Evolutionary conservation across 148 eudicot species (phyloP).

Genomic region (Dianthus caryophyllus): DNA sequence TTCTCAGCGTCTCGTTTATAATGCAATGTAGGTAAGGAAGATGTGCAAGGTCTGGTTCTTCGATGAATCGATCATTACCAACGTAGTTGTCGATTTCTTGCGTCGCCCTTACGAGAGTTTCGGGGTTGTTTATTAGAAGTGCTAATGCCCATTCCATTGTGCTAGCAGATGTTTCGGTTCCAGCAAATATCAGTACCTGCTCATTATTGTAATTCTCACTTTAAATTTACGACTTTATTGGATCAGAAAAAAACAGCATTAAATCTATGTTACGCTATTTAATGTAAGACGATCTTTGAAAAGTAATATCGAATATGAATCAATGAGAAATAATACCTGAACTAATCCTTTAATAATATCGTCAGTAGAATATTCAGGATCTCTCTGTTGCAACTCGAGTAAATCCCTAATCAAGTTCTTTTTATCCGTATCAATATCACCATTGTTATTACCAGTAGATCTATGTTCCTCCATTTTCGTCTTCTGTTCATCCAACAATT

Average conservation of each 20-base stretch:
- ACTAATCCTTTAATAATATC: not conserved
- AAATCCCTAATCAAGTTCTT: not conserved
- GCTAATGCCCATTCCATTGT: constrained; percentile 20
- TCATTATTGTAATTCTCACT: too few species aligned
- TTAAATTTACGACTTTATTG: too few species aligned
- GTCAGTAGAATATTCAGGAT: constrained; percentile 3
- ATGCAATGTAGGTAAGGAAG: constrained; percentile 21
- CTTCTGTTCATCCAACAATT: not conserved
- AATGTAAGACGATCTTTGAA: too few species aligned
- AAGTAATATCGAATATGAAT: not conserved
- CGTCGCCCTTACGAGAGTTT: not conserved
- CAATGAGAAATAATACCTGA: not conserved
- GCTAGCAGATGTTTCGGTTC: constrained; percentile 19
- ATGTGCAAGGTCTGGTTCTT: constrained; percentile 6
- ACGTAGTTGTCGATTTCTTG: constrained; percentile 9
- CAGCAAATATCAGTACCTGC: constrained; percentile 12
- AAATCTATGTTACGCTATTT: too few species aligned
- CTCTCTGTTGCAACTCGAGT: not conserved
- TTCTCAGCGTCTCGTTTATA: constrained; percentile 21
- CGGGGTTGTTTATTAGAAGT: constrained; percentile 1
- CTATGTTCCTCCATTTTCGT: not conserved
- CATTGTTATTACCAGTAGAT: not conserved
- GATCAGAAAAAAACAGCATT: too few species aligned
- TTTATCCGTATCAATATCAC: not conserved
- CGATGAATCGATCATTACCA: constrained; percentile 11